Evolutionary conservation across 495 filamentous ascomycete genomes (phyloP), one percentile per base, ranked within the genome.

Genomic region (Penicillium antarcticum): DNA sequence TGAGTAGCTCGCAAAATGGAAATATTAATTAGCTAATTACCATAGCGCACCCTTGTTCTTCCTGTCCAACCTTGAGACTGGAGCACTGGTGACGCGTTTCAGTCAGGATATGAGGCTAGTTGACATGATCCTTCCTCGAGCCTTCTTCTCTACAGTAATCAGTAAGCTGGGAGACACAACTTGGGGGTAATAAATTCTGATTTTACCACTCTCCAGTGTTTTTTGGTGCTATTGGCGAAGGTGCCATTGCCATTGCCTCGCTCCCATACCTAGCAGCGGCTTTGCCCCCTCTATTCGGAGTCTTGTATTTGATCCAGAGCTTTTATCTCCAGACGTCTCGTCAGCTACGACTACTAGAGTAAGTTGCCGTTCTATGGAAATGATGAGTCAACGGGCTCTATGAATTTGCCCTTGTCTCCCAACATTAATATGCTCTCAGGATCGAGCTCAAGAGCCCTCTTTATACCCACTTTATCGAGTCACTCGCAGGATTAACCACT

Each of bases 241-340:
- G 61, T 42, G 52, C 58, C 14, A 40, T 43, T 56, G 39, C 45
- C 0, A 51, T 65, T 38, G 52, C 55, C 13, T 54, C 55, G 6
- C 16, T 58, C 6, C 55, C 71, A 83, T 76, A 19, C 31, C 64
- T 48, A 47, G 72, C 42, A 48, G 51, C 48, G 7, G 42, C 54
- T 8, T 41, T 61, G 11, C 66, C 63, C 16, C 17, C 58, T 37
- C 69, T 41, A 0, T 24, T 72, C 31, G 44, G 57, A 17, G 21
- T 72, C 0, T 46, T 81, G 12, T 76, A 66, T 43, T 86, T 83
- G 64, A 86, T 92, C 42, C 89, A 92, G 62, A 74, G 86, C 43
- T 92, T 91, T 69, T 92, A 94, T 69, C 81, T 94, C n/a, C 76
- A 86, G 18, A 89, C 89, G 24, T 91, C 88, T 44, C 80, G 87